Percentiles rank a stretch among this genome's conserved stretches.
phyloP scores from a whole-genome alignment of 2,329 filamentous ascomycete species.

The Penicillium expansum region DNA sequence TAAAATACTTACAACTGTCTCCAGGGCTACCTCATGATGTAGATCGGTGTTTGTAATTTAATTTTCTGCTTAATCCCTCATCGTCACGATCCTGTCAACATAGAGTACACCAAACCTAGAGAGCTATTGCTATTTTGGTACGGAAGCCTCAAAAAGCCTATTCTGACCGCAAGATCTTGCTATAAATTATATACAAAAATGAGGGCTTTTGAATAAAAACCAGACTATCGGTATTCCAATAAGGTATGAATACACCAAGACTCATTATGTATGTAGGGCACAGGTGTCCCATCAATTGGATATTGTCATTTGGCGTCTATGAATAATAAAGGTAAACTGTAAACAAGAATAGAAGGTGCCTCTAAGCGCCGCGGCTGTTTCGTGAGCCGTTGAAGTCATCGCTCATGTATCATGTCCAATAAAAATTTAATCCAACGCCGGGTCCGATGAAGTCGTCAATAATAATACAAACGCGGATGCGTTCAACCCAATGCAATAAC shows the following conservation, averaged over 20 bases:
- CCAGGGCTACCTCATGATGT: no score
- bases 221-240: not conserved
- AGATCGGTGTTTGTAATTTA: no score
- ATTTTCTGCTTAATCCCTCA: not conserved
- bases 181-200: not conserved
- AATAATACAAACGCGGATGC: slow-evolving; percentile 18
- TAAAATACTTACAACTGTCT: no score
- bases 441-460: slow-evolving; percentile 21
- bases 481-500: slow-evolving; percentile 22
- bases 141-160: not conserved
- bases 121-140: not conserved
- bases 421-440: slow-evolving; percentile 18
- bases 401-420: slow-evolving; percentile 9
- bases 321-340: not conserved
- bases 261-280: not conserved
- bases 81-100: not conserved
- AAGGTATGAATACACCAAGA: not conserved
- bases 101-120: not conserved
- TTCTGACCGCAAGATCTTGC: not conserved
- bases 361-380: slow-evolving; percentile 11
- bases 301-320: not conserved
- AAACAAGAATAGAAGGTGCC: slow-evolving; percentile 9
- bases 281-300: not conserved
- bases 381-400: slow-evolving; percentile 7
- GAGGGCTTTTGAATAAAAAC: not conserved